Evolutionary conservation across 1,139 yeast genomes (phyloP).

Genomic region (Pichia sp.): DNA sequence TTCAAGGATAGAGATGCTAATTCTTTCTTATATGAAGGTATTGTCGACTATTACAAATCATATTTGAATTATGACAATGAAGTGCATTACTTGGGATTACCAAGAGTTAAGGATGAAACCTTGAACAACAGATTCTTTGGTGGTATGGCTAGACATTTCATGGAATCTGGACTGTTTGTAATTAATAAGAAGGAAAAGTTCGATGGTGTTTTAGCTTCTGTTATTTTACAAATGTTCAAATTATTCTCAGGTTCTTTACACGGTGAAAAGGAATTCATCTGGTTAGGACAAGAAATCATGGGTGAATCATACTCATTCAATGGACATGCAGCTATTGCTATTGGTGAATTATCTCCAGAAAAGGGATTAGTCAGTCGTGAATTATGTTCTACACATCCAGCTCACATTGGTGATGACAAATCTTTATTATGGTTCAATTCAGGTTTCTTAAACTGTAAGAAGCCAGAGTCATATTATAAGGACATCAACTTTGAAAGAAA

Average conservation of each 20-base stretch:
- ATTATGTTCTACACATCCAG: constrained; percentile 68
- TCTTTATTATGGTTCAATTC: constrained; percentile 64
- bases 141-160: constrained; percentile 48
- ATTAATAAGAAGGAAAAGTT: constrained; percentile 47
- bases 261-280: constrained; percentile 67
- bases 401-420: constrained; percentile 53
- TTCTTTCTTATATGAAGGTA: constrained; percentile 37
- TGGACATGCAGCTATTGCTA: constrained; percentile 47
- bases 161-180: constrained; percentile 57
- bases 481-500: constrained; percentile 35
- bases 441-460: constrained; percentile 62
- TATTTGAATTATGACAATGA: constrained; percentile 40
- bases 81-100: constrained; percentile 23
- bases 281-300: constrained; percentile 54
- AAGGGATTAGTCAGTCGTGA: constrained; percentile 40
- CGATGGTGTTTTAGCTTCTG: constrained; percentile 42
- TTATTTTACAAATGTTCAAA: constrained; percentile 38
- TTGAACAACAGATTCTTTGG: constrained; percentile 38
- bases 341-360: constrained; percentile 41
- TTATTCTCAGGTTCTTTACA: constrained; percentile 32
- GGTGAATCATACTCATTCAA: constrained; percentile 56
- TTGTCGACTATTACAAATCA: constrained; percentile 46
- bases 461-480: constrained; percentile 35
- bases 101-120: constrained; percentile 21
- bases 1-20: constrained; percentile 42